Conservation (phyloP, 2,329 filamentous ascomycete species). For the Purpureocillium takamizusanense region DNA sequence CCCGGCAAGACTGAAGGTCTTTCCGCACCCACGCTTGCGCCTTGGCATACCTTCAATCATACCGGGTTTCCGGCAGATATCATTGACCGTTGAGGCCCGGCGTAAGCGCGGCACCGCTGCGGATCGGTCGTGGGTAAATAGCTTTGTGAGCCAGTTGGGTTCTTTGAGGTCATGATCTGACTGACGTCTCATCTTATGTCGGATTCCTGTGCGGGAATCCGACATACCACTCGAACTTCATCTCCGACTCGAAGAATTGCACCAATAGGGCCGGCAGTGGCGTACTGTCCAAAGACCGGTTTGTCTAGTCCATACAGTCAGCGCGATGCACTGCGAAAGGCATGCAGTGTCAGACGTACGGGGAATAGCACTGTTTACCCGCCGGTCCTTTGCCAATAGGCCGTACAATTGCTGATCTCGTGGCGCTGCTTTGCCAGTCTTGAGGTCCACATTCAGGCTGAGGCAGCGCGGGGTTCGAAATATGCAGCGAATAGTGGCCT, state of each 20-base stretch:
- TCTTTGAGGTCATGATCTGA: conserved; percentile 4
- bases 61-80: too few species aligned
- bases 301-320: conserved; percentile 5
- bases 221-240: conserved; percentile 7
- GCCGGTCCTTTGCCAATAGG: conserved; percentile 10
- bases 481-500: conserved; percentile 10
- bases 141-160: not conserved
- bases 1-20: too few species aligned
- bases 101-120: too few species aligned
- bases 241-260: conserved; percentile 14
- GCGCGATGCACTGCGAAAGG: not conserved
- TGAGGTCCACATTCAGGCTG: conserved; percentile 9
- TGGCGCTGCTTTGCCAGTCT: conserved; percentile 5
- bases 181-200: not conserved
- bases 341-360: conserved; percentile 3
- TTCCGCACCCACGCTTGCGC: too few species aligned
- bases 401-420: conserved; percentile 9
- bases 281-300: conserved; percentile 12
- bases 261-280: conserved; percentile 9
- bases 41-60: too few species aligned
- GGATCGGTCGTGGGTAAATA: not conserved
- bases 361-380: conserved; percentile 9
- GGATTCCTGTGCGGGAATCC: not conserved
- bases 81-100: too few species aligned
- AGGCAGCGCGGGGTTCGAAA: conserved; percentile 10